Base-by-base conservation (phyloP, 116 monocot species). In the Phalaenopsis hybrid region DNA sequence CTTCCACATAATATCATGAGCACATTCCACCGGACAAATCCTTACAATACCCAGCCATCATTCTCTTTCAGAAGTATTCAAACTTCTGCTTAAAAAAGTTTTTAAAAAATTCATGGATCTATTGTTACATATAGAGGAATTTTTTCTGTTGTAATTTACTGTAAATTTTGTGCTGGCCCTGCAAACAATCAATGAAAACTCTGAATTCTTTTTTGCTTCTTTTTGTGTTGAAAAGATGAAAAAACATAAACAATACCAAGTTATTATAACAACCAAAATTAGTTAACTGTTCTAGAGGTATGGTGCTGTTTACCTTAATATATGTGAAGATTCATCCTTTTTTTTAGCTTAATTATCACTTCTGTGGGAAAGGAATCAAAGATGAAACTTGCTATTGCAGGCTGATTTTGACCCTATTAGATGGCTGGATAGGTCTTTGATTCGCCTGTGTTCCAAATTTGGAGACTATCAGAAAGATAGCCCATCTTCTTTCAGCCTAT, bases 371-470 rank as follows among this genome's bases (percentile, higher is more conserved):
- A 46, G 75, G 21, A 75, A 41, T 46, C 1, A 46, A n/a, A 75
- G 5, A 45, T 75, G 44, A 15, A 8, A 77, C 20, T 77, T 16
- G 21, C 83, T 78, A 69, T 34, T 89, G 37, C 90, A 97, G 97
- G 90, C 84, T 86, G 94, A 94, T 79, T 97, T 97, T 89, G 97
- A 97, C 44, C 93, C 97, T 78, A 83, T 97, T 73, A 89, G 94
- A 89, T 97, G 97, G 97, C 87, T 97, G 80, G 97, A 97, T 87
- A 85, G 92, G 76, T 88, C 94, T 41, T 82, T 97, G 68, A 97
- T 97, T 81, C 91, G 90, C 79, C 58, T 94, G 74, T 97, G 94
- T 86, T 92, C 94, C 57, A 90, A 86, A 77, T 97, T 97, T 88
- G 97, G 94, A 50, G 91, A 97, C 25, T 97, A 89, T 87, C 93